phyloP scores from a whole-genome alignment of 768 basidiomycete species.

The Trametes cubensis region DNA sequence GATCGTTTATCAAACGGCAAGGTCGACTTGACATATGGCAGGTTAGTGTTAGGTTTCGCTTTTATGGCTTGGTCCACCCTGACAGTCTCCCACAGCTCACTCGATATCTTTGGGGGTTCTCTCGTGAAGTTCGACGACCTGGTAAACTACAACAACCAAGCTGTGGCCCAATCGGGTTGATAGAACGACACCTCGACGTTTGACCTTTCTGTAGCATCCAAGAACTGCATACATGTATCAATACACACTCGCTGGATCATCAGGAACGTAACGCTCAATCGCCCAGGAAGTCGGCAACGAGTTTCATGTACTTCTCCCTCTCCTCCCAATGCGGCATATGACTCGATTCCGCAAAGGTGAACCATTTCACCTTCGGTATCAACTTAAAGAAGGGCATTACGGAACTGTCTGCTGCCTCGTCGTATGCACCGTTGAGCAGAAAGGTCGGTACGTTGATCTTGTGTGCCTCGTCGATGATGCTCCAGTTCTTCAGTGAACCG shows the following conservation, averaged over 20 bases:
- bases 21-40: constrained; percentile 88
- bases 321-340: constrained; percentile 51
- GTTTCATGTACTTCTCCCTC: constrained; percentile 41
- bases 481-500: constrained; percentile 50
- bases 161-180: neutral
- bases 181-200: neutral
- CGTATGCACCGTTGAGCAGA: constrained; percentile 44
- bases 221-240: neutral
- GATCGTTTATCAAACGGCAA: constrained; percentile 77
- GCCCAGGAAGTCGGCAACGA: constrained; percentile 39
- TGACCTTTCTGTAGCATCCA: neutral
- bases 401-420: constrained; percentile 45
- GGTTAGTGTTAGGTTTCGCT: constrained; percentile 43
- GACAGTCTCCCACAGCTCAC: constrained; percentile 40
- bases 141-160: constrained; percentile 34
- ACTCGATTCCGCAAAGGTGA: constrained; percentile 46
- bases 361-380: constrained; percentile 47
- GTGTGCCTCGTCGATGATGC: constrained; percentile 46
- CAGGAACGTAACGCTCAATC: no score
- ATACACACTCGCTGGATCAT: no score
- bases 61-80: neutral
- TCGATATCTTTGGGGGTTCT: constrained; percentile 74
- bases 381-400: constrained; percentile 40
- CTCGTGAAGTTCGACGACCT: constrained; percentile 64
- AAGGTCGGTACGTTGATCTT: constrained; percentile 41